A percentile compares a stretch with the other conserved stretches of the same genome.
phyloP scores from a whole-genome alignment of 371 early-diverging fungal genomes.

The Mycotypha africana region DNA sequence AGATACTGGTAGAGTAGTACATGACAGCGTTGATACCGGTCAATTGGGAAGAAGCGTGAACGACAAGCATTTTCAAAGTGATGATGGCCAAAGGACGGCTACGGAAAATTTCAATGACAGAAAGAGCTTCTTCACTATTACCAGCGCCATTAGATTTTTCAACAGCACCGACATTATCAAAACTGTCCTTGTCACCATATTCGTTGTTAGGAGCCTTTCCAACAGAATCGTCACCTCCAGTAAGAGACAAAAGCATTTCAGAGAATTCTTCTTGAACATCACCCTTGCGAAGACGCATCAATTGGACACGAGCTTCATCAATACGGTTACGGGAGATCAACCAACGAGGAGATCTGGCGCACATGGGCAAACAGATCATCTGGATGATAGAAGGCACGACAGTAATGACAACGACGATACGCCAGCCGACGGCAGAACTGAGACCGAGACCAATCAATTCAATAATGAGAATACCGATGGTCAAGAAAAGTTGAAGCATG shows the following conservation, averaged over 20 bases:
- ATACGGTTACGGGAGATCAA: conserved; percentile 52
- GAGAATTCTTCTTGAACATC: conserved; percentile 57
- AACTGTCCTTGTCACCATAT: conserved; percentile 8
- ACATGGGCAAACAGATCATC: conserved; percentile 61
- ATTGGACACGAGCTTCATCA: conserved; percentile 53
- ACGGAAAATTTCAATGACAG: conserved; percentile 25
- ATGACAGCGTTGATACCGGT: conserved; percentile 69
- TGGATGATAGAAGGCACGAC: conserved; percentile 65
- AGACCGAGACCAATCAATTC: conserved; percentile 57
- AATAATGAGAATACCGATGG: conserved; percentile 71
- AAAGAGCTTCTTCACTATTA: conserved; percentile 20
- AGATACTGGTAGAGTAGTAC: conserved; percentile 51
- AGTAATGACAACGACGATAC: conserved; percentile 56
- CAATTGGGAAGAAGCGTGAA: conserved; percentile 49
- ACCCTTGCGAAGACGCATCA: conserved; percentile 56
- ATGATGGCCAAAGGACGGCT: conserved; percentile 27
- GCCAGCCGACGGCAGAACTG: conserved; percentile 61
- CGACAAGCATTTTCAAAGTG: conserved; percentile 52
- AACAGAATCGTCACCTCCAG: conserved; percentile 10
- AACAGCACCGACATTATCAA: conserved; percentile 21
- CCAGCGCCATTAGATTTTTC: conserved; percentile 18
- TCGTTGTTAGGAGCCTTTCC: not conserved
- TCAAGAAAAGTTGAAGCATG: conserved; percentile 73
- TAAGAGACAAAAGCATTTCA: conserved; percentile 48
- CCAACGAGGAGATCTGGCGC: conserved; percentile 76